Base-by-base conservation (phyloP, 2,329 filamentous ascomycete species). In the Xylariaceae sp. region DNA sequence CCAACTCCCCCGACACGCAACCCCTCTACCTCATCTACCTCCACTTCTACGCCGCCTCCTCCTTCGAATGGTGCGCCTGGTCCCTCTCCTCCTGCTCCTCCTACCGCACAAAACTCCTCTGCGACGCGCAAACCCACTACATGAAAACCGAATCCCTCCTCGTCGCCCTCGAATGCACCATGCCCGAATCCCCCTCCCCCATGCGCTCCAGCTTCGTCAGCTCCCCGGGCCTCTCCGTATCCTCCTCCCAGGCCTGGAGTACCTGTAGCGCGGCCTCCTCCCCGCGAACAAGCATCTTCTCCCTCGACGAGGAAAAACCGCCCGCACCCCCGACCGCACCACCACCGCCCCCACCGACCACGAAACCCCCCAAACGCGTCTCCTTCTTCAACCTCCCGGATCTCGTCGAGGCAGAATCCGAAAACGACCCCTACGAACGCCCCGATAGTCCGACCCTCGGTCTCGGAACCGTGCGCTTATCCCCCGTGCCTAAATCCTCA, bases 401-500 rank as follows among this genome's bases (percentile, higher is more conserved):
- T 37, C 60, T 70, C 37, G 67, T 70, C 51, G 70, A 72, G 30
- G 69, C 70, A 18, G 72, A 73, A 13, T 74, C 67, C 2, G 71
- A 82, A 13, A 74, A 66, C 2, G 71, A 82, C 65, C 79, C 80
- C 17, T 72, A 78, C 37, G 76, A 83, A 61, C 80, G 83, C 7
- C 83, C 82, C 0, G 83, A 86, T 65, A 85, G 82, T 2, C 83
- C 83, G 1, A 86, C 83, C 0, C 77, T 86, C 4, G 83, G 83
- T 9, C 70, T 82, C 58, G 80, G 81, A 51, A 53, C 64, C 49
- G 62, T 66, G 35, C 58, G 62, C 3, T 39, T 13, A 9, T 8
- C 3, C 6, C 37, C 37, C 5, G 37, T 42, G 5, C 9, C 37
- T 1, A 42, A 42, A 9, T 51, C 58, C 8, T 58, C 61, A 11